Evolutionary conservation across 2,329 filamentous ascomycete species (phyloP).

Genomic region (Fusarium odoratissimum): DNA sequence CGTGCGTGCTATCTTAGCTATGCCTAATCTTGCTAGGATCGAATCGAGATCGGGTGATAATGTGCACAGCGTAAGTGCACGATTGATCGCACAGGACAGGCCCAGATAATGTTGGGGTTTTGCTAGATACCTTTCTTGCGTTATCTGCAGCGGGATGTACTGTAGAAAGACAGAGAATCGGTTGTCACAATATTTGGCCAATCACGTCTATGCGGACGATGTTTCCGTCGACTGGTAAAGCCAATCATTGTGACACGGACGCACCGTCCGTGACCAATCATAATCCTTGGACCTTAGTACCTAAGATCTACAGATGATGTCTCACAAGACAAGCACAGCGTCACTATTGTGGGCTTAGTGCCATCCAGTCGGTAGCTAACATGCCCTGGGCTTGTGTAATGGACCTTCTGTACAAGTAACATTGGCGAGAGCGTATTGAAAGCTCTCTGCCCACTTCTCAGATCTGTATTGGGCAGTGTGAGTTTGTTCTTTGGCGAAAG

Average conservation of each 20-base stretch:
- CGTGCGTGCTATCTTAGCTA: rapidly evolving
- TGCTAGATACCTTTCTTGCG: no score
- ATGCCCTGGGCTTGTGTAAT: background rate
- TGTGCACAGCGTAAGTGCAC: background rate
- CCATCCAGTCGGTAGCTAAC: background rate
- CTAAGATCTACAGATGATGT: background rate
- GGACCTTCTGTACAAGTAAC: background rate
- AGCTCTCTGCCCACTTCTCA: background rate
- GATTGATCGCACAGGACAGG: background rate
- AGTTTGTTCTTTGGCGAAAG: no score
- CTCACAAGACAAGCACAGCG: background rate
- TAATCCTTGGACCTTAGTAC: no score
- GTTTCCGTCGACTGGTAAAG: rapidly evolving
- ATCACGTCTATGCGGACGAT: background rate
- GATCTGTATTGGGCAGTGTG: background rate
- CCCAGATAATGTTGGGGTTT: background rate
- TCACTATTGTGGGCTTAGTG: background rate
- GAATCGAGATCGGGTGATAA: background rate
- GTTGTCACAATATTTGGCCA: background rate
- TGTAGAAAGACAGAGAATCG: background rate
- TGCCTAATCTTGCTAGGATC: background rate
- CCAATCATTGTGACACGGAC: background rate
- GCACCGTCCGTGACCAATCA: background rate
- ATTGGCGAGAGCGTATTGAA: background rate
- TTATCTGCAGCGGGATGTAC: background rate